Percentiles rank a stretch among this genome's conserved stretches.
Evolutionary conservation across 805 yeast genomes (phyloP).

Genomic region (Lipomyces sp.): DNA sequence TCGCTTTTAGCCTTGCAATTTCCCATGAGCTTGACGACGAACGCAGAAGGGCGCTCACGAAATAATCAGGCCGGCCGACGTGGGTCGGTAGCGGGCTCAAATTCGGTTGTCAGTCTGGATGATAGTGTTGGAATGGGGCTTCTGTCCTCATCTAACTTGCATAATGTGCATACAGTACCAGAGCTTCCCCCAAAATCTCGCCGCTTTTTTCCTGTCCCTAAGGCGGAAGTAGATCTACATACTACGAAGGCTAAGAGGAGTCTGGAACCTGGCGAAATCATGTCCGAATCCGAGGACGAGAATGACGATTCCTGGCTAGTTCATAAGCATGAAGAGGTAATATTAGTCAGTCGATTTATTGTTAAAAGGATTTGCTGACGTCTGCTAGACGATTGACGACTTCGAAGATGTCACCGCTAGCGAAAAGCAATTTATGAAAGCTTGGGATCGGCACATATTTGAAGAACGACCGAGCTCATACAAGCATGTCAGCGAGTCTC

Average conservation of each 20-base stretch:
- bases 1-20: slow-evolving; percentile 7
- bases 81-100: background rate
- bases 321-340: slow-evolving; percentile 24
- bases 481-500: slow-evolving; percentile 20
- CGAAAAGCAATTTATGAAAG: slow-evolving; percentile 23
- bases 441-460: slow-evolving; percentile 26
- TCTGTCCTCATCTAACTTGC: background rate
- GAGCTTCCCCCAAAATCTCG: slow-evolving; percentile 18
- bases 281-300: slow-evolving; percentile 26
- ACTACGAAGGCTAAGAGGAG: slow-evolving; percentile 20
- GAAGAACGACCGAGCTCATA: slow-evolving; percentile 25
- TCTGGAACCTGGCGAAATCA: slow-evolving; percentile 16
- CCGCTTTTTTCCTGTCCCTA: slow-evolving; percentile 21
- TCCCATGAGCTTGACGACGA: background rate
- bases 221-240: slow-evolving; percentile 9
- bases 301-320: slow-evolving; percentile 21
- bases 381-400: slow-evolving; percentile 22
- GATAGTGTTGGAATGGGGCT: slow-evolving; percentile 1
- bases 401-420: slow-evolving; percentile 23
- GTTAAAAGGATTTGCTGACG: background rate
- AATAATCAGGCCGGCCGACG: background rate
- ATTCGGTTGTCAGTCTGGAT: background rate
- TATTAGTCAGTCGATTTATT: background rate
- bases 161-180: slow-evolving; percentile 20
- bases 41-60: background rate